These are phyloP conservation scores for Globisporangium viniferum DNA, from an alignment of 352 stramenopile species.

Conservation along the genomic window DNA sequence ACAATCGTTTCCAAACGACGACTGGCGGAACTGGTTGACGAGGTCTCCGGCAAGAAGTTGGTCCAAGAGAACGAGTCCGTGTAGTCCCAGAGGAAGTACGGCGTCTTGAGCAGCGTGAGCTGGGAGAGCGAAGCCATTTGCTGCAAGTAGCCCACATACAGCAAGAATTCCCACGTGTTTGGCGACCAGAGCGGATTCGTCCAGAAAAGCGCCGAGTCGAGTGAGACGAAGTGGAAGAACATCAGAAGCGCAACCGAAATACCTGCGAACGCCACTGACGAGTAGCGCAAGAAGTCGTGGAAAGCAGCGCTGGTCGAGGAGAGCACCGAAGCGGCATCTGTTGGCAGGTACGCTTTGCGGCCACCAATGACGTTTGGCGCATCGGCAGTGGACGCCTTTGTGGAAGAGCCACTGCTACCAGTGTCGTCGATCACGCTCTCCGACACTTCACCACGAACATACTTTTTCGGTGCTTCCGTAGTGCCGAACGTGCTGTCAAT, in stretches of 20 bases:
- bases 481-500: constrained; percentile 28
- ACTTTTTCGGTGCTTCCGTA: constrained; percentile 36
- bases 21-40: constrained; percentile 13
- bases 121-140: constrained; percentile 61
- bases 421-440: background rate
- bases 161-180: constrained; percentile 74
- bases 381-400: constrained; percentile 14
- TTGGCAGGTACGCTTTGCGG: constrained; percentile 47
- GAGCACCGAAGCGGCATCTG: constrained; percentile 40
- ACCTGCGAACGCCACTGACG: constrained; percentile 51
- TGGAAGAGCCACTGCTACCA: constrained; percentile 18
- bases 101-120: constrained; percentile 57
- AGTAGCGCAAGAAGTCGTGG: constrained; percentile 61
- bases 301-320: constrained; percentile 41
- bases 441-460: constrained; percentile 37
- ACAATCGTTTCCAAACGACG: constrained; percentile 60
- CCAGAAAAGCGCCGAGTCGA: constrained; percentile 43
- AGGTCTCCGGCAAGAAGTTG: constrained; percentile 47
- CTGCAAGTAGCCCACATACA: constrained; percentile 70
- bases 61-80: constrained; percentile 71
- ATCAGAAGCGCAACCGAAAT: constrained; percentile 58
- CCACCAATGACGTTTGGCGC: constrained; percentile 52
- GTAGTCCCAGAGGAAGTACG: constrained; percentile 67
- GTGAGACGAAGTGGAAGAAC: constrained; percentile 60
- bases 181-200: constrained; percentile 51